Evolutionary conservation across 176 grass and related monocot genomes (phyloP).

Genomic region (Lolium rigidum): DNA sequence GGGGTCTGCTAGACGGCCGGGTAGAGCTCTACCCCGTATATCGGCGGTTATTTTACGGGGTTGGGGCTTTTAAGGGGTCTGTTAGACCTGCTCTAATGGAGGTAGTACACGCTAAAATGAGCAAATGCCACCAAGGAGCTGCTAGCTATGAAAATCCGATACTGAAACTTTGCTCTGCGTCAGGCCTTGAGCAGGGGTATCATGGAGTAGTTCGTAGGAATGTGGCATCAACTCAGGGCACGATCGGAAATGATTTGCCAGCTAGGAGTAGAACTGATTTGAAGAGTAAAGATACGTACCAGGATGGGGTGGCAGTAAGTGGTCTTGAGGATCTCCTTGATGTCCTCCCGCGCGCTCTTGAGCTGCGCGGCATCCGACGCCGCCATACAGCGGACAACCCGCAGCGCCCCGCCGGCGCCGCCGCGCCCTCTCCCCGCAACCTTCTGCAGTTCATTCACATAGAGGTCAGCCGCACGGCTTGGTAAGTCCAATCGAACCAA

Average conservation of each 20-base stretch:
- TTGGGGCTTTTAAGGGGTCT: no score
- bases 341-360: constrained; percentile 85
- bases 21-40: no score
- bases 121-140: not conserved
- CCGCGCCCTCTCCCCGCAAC: constrained; percentile 18
- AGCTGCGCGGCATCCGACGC: constrained; percentile 76
- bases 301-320: constrained; percentile 81
- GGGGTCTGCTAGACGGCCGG: no score
- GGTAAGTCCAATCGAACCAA: not conserved
- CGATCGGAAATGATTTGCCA: not conserved
- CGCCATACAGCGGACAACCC: constrained; percentile 65
- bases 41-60: no score
- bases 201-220: not conserved
- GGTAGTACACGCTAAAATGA: not conserved
- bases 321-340: constrained; percentile 74
- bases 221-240: not conserved
- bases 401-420: constrained; percentile 1
- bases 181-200: not conserved
- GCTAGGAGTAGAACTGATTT: not conserved
- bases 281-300: constrained; percentile 44
- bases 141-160: not conserved
- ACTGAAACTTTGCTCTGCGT: not conserved
- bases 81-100: no score
- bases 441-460: constrained; percentile 17
- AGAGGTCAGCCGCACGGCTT: not conserved